A percentile compares a stretch with the other conserved stretches of the same genome.
These are phyloP conservation scores for Colletotrichum sp. DNA, from an alignment of 2,329 filamentous ascomycete species.

Conservation along the genomic window DNA sequence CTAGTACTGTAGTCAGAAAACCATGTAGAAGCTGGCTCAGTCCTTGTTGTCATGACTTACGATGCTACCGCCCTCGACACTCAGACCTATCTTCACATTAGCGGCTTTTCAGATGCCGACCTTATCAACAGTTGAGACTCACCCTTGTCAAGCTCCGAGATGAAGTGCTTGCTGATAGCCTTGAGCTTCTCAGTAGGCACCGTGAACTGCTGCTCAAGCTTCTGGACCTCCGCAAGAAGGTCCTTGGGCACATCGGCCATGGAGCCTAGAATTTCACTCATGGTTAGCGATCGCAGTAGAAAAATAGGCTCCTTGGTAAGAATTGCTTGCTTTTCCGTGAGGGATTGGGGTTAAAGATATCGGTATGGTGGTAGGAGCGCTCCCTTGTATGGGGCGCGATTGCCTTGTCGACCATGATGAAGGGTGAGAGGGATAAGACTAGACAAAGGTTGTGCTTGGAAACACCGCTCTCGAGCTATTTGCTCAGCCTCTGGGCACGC, in stretches of 20 bases:
- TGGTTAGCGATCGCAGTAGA: background rate
- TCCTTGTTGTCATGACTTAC: slow-evolving; percentile 57
- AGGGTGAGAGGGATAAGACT: background rate
- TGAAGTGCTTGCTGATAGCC: slow-evolving; percentile 87
- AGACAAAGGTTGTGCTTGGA: background rate
- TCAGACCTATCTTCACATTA: slow-evolving; percentile 64
- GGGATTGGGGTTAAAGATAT: slow-evolving; percentile 9
- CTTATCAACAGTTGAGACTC: slow-evolving; percentile 26
- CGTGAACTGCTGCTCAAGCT: slow-evolving; percentile 83
- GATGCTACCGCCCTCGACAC: slow-evolving; percentile 88
- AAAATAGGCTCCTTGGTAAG: background rate
- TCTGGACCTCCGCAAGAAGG: slow-evolving; percentile 79
- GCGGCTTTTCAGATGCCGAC: background rate
- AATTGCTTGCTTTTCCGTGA: slow-evolving; percentile 16
- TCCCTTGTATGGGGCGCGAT: slow-evolving; percentile 22
- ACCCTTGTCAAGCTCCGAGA: slow-evolving; percentile 87
- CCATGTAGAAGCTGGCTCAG: background rate
- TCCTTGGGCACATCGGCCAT: slow-evolving; percentile 90
- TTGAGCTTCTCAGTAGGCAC: slow-evolving; percentile 83
- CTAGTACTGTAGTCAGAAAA: slow-evolving; percentile 48
- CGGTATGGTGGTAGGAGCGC: slow-evolving; percentile 19
- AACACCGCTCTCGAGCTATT: background rate
- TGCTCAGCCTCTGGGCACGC: background rate
- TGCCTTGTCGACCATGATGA: slow-evolving; percentile 17
- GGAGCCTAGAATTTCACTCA: slow-evolving; percentile 64